A percentile compares a stretch with the other conserved stretches of the same genome.
phyloP scores from a whole-genome alignment of 225 moss, liverwort and hornwort genomes.

The Climacium dendroides region DNA sequence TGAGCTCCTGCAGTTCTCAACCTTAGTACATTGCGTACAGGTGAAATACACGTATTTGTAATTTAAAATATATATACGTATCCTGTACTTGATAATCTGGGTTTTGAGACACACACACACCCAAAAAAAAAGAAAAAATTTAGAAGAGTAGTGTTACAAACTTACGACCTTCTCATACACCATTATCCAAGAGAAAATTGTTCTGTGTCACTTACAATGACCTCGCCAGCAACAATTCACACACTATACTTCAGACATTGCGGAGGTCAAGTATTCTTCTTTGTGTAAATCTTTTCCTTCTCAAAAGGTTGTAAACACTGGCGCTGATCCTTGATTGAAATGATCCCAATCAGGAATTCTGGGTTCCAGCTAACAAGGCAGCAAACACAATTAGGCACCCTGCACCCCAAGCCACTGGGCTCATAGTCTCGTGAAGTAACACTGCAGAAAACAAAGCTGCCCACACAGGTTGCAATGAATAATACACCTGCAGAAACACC shows the following conservation, averaged over 20 bases:
- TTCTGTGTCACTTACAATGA: not conserved
- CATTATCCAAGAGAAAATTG: not conserved
- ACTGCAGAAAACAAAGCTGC: conserved; percentile 24
- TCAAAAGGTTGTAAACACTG: not conserved
- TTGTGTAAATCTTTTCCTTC: not conserved
- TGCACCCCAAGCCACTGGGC: conserved; percentile 38
- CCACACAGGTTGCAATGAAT: conserved; percentile 41
- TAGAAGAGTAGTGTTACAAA: not conserved
- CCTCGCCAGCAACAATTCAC: not conserved
- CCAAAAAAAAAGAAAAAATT: not conserved
- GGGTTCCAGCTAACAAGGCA: conserved; percentile 32
- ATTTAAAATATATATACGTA: not conserved
- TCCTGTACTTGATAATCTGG: not conserved
- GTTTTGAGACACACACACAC: not conserved
- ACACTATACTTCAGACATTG: not conserved
- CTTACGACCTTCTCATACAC: not conserved
- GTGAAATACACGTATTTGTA: not conserved
- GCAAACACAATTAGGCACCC: conserved; percentile 36
- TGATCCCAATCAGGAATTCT: conserved; percentile 10
- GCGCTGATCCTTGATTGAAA: not conserved
- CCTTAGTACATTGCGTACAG: not conserved
- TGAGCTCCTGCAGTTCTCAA: not conserved
- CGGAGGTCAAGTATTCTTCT: not conserved
- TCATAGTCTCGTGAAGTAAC: conserved; percentile 41
- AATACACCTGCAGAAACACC: conserved; percentile 21